These are phyloP conservation scores for Metschnikowia bowlesiae DNA, from an alignment of 805 yeast genomes.

Conservation along the genomic window DNA sequence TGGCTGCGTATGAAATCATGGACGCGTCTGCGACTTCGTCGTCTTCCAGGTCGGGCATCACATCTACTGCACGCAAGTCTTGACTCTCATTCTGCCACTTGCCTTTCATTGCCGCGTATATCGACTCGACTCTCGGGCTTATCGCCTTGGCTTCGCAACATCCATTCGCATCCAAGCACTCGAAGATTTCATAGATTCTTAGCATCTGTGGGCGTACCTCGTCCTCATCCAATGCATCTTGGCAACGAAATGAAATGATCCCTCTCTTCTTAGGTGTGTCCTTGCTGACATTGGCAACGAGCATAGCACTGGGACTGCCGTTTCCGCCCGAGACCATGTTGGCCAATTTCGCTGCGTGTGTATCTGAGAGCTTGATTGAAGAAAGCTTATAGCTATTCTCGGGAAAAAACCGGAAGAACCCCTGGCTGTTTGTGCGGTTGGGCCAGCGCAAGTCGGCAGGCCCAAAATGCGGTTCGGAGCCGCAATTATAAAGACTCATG, in stretches of 20 bases:
- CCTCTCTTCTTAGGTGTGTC: slow-evolving; percentile 30
- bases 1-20: neutral
- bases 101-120: neutral
- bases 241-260: slow-evolving; percentile 18
- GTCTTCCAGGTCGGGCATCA: slow-evolving; percentile 5
- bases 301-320: slow-evolving; percentile 21
- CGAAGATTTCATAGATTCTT: slow-evolving; percentile 29
- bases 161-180: slow-evolving; percentile 27
- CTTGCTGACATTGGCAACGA: slow-evolving; percentile 27
- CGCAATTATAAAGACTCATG: slow-evolving; percentile 22
- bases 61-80: neutral
- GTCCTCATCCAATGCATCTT: neutral
- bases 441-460: slow-evolving; percentile 30
- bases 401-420: slow-evolving; percentile 32
- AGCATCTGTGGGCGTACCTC: slow-evolving; percentile 8
- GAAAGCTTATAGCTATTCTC: slow-evolving; percentile 26
- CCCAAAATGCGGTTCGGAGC: slow-evolving; percentile 17
- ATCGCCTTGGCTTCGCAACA: slow-evolving; percentile 3
- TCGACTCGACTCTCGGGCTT: slow-evolving; percentile 1
- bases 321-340: slow-evolving; percentile 8
- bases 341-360: slow-evolving; percentile 19
- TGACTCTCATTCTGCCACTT: slow-evolving; percentile 5
- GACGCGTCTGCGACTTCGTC: slow-evolving; percentile 1
- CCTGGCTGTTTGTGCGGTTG: slow-evolving; percentile 30
- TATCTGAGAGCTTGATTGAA: slow-evolving; percentile 18